Percentiles rank a stretch among this genome's conserved stretches.
These are phyloP conservation scores for Leishmania aethiopica DNA, from an alignment of 208 protist genomes.

Conservation along the genomic window DNA sequence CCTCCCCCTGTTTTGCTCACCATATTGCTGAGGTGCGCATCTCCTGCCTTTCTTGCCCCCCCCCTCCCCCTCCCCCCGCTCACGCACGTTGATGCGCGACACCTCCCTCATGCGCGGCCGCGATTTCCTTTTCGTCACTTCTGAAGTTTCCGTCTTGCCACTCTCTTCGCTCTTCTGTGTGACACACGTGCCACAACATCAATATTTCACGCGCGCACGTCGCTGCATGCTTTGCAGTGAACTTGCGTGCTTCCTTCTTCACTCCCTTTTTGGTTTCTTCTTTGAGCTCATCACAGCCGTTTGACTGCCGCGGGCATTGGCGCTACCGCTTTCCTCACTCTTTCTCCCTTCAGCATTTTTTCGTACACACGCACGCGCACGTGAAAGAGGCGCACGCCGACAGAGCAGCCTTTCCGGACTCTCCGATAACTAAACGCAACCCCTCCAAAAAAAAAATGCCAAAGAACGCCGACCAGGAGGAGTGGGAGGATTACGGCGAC, in stretches of 20 bases:
- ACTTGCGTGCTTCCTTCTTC: neutral
- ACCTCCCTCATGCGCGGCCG: neutral
- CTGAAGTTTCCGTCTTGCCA: neutral
- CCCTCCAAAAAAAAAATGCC: constrained; percentile 41
- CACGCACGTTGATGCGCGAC: neutral
- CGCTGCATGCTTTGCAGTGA: neutral
- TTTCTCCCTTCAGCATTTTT: neutral
- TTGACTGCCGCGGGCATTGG: neutral
- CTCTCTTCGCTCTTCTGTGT: neutral
- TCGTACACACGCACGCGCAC: constrained; percentile 8
- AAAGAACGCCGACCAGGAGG: constrained; percentile 74
- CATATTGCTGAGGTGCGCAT: neutral
- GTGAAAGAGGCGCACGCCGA: constrained; percentile 4
- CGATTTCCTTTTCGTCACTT: neutral
- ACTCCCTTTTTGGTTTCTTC: neutral
- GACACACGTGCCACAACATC: neutral
- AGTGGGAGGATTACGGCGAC: constrained; percentile 70
- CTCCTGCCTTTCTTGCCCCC: neutral
- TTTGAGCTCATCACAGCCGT: neutral
- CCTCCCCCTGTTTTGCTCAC: neutral
- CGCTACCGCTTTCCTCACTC: neutral
- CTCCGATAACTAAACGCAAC: neutral
- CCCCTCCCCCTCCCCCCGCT: too few species aligned
- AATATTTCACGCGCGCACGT: neutral
- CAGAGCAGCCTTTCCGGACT: neutral